Percentiles rank a stretch among this genome's conserved stretches.
Evolutionary conservation across 257 asterid species (phyloP).

Genomic region (Lantana camara): DNA sequence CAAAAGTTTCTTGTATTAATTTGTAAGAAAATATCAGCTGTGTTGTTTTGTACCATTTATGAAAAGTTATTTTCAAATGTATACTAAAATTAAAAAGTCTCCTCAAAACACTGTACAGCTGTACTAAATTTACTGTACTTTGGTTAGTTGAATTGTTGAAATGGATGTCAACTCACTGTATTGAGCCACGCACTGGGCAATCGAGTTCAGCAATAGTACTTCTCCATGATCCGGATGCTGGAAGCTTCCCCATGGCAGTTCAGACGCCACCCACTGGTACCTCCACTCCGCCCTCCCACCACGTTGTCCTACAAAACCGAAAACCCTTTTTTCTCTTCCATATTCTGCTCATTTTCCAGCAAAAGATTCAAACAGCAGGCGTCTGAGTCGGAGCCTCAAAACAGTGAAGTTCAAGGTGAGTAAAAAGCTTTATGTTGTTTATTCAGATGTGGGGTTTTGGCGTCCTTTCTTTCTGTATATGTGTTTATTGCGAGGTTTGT

Average conservation of each 20-base stretch:
- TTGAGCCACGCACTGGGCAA: no score
- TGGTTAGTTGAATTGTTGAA: no score
- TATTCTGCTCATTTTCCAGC: conserved; percentile 37
- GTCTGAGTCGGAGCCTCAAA: conserved; percentile 34
- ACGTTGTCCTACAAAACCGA: conserved; percentile 8
- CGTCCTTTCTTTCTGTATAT: conserved; percentile 9
- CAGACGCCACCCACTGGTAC: conserved; percentile 20
- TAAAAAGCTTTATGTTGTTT: not conserved
- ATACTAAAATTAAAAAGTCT: no score
- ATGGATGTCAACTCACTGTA: no score
- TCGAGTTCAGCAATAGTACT: no score
- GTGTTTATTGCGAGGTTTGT: conserved; percentile 8
- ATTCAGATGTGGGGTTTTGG: conserved; percentile 17
- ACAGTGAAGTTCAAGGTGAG: conserved; percentile 26
- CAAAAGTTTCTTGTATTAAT: no score
- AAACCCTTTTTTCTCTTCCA: conserved; percentile 27
- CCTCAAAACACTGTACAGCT: no score
- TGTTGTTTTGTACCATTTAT: no score
- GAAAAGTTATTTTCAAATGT: no score
- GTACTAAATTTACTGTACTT: no score
- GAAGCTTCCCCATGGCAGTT: conserved; percentile 30
- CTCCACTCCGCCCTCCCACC: conserved; percentile 18
- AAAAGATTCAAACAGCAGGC: conserved; percentile 30
- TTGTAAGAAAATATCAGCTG: no score
- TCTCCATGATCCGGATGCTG: conserved; percentile 35